Evolutionary conservation across 495 filamentous ascomycete species (phyloP), one percentile per base, ranked within the genome.

Genomic region (Collariella sp.): DNA sequence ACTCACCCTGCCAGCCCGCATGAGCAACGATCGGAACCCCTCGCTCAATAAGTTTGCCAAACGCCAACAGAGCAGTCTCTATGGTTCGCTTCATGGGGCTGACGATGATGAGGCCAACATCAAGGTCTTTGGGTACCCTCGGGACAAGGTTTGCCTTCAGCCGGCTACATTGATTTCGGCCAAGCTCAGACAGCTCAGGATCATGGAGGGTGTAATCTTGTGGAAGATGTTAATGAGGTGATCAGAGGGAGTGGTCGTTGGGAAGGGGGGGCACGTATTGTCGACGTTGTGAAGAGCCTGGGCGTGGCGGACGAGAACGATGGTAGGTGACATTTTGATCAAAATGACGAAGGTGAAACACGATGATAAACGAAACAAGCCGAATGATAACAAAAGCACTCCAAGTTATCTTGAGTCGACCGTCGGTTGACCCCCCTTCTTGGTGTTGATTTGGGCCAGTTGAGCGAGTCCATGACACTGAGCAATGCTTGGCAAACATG

Each of bases 251-350:
- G 18, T 36, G 12, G 1, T 29, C 6, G 26, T 7, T 9, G 24
- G 20, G 48, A 38, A 18, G 68, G 58, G 55, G 45, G 51, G 49
- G 26, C 15, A 68, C 71, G 65, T 62, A 74, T 71, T 64, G 19
- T 63, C 50, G n/a, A 61, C 67, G 62, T 82, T 83, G 63, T 81
- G 80, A 9, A 72, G 63, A 3, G 77, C 80, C 63, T 83, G 69
- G 29, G 78, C 80, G 58, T 83, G 80, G 40, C 80, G 73, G 39
- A 83, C 74, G 7, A 83, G 70, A 59, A 83, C 77, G n/a, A 82
- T 57, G 0, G 75, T 82, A 2, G 80, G 79, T 46, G 80, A 65
- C 80, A 83, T 83, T 1, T 16, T 48, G 18, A 18, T 31, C 1
- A n/a, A 50, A 47, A 10, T 23, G n/a, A 43, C 6, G 18, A 7